A percentile compares a stretch with the other conserved stretches of the same genome.
These are phyloP conservation scores for Cucurbitaria berberidis DNA, from an alignment of 2,329 filamentous ascomycete species.

Conservation along the genomic window DNA sequence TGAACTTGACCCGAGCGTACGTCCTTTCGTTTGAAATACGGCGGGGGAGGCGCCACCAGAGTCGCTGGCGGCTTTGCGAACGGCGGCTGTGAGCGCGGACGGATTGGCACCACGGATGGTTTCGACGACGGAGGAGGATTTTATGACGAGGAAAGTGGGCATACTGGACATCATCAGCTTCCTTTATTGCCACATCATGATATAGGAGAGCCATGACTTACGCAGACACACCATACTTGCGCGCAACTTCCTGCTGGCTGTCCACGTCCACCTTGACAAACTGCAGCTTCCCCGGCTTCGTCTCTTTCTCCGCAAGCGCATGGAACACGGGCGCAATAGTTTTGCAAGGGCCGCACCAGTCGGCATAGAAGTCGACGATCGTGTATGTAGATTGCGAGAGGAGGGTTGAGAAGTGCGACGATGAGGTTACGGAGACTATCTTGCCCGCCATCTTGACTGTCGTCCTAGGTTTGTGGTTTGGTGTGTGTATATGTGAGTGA, in stretches of 20 bases:
- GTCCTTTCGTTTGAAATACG: slow-evolving; percentile 52
- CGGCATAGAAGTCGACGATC: slow-evolving; percentile 61
- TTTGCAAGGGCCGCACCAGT: slow-evolving; percentile 65
- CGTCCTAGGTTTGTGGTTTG: not conserved
- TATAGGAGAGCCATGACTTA: slow-evolving; percentile 21
- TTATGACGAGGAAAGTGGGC: slow-evolving; percentile 59
- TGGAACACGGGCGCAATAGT: slow-evolving; percentile 59
- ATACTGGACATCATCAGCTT: slow-evolving; percentile 39
- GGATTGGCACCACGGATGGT: slow-evolving; percentile 58
- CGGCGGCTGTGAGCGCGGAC: slow-evolving; percentile 55
- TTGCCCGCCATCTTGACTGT: slow-evolving; percentile 37
- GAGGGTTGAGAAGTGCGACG: slow-evolving; percentile 45
- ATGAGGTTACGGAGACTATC: slow-evolving; percentile 40
- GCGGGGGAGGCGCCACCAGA: slow-evolving; percentile 41
- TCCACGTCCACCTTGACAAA: slow-evolving; percentile 65
- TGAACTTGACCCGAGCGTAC: slow-evolving; percentile 48
- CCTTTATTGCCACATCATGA: not conserved
- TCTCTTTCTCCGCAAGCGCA: slow-evolving; percentile 58
- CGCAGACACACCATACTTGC: slow-evolving; percentile 58
- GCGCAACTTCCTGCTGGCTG: slow-evolving; percentile 57
- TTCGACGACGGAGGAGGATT: slow-evolving; percentile 51
- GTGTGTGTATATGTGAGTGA: not conserved
- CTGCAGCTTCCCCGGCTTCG: slow-evolving; percentile 53
- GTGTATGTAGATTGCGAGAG: slow-evolving; percentile 47
- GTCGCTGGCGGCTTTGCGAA: slow-evolving; percentile 53